Base-by-base conservation (phyloP, 805 yeast genomes). In the Wickerhamiella nectarea region DNA sequence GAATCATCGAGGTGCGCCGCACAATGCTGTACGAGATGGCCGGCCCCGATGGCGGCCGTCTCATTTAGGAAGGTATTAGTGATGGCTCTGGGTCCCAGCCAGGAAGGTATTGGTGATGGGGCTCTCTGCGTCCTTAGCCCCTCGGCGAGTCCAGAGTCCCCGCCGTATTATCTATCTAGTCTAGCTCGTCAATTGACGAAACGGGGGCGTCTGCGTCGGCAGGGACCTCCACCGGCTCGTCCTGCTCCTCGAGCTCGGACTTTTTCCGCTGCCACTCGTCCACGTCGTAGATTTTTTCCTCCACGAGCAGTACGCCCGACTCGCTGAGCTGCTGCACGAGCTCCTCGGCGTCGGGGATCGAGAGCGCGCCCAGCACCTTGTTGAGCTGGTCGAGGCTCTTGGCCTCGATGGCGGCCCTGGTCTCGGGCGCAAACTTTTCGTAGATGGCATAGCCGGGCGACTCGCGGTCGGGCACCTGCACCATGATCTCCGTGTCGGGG, bases 231-330 rank as follows among this genome's bases (percentile, higher is more conserved):
- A n/a, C 33, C 4, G 36, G 34, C 34, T 25, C 29, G 17, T 28
- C 33, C 12, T 14, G 37, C 3, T 3, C 21, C 15, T 4, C 28
- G 11, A 34, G 29, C 40, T 38, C 52, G 25, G 39, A 44, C 46
- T 48, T 48, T 47, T 52, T 55, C 47, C 58, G 53, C 22, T 50
- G 51, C 63, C 65, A 65, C 45, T 63, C 63, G 17, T 52, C 48
- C 11, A 57, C 58, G 22, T 65, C 69, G 47, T 62, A 62, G 43
- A 65, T 57, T 53, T 62, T 62, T 44, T 56, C 94, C 52, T 77
- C 81, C 33, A 89, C 76, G 28, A 89, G 85, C 55, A 89, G 77
- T 25, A 85, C 86, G 9, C 83, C 86, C 55, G 86, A 80, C 54
- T 78, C 75, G 52, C 84, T 80, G 56, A 89, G 78, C 41, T 75